These are phyloP conservation scores for Tuber brumale DNA, from an alignment of 495 filamentous ascomycete genomes.

Conservation along the genomic window DNA sequence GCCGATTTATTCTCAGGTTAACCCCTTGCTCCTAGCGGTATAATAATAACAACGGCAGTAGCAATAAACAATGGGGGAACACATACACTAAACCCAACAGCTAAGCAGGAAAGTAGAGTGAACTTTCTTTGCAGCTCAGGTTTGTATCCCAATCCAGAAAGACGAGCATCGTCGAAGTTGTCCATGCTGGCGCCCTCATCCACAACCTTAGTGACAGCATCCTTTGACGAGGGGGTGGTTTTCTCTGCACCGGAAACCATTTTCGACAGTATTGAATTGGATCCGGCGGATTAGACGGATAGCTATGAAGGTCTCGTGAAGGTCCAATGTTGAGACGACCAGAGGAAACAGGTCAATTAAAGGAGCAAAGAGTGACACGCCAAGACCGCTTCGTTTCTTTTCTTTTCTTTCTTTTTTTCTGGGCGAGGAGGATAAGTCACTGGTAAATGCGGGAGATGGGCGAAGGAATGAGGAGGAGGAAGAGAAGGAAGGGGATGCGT, in stretches of 20 bases:
- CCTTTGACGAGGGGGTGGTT: background rate
- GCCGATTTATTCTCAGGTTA: background rate
- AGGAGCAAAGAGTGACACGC: background rate
- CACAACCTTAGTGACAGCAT: background rate
- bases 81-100: constrained; percentile 34
- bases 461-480: background rate
- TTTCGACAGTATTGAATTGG: background rate
- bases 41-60: background rate
- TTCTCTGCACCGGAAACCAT: background rate
- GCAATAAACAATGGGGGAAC: background rate
- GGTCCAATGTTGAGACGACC: background rate
- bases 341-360: background rate
- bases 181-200: background rate
- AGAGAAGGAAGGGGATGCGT: background rate
- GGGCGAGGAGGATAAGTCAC: background rate
- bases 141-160: constrained; percentile 30
- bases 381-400: background rate
- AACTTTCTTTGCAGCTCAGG: constrained; percentile 34
- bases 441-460: background rate
- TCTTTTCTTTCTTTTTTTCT: background rate
- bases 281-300: background rate
- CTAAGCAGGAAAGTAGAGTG: constrained; percentile 29
- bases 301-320: background rate
- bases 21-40: background rate
- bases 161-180: constrained; percentile 23